Conservation (phyloP, 176 grass and related monocot genomes). For the Aegilops tauschii region DNA sequence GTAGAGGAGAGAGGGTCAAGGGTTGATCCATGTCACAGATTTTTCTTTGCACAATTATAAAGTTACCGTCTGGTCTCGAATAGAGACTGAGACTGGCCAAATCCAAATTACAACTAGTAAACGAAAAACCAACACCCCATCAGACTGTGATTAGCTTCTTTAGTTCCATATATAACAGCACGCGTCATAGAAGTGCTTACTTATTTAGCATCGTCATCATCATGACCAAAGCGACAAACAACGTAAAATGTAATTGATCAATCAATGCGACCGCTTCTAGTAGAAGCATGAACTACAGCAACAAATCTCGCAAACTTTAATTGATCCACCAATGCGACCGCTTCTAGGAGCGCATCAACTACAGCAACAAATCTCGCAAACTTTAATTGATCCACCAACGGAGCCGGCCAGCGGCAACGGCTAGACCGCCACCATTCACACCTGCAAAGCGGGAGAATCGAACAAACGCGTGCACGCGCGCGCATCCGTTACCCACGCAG, state of each 20-base stretch:
- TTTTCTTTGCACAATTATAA: not conserved
- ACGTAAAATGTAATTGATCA: slow-evolving; percentile 6
- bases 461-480: not conserved
- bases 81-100: not conserved
- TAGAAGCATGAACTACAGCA: not conserved
- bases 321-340: not conserved
- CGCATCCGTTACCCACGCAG: not conserved
- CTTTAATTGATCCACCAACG: not conserved
- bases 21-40: not conserved
- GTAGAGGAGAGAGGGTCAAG: not conserved
- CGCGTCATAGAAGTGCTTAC: not conserved
- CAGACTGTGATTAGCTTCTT: not conserved
- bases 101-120: slow-evolving; percentile 14
- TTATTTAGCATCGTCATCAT: not conserved
- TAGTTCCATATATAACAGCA: not conserved
- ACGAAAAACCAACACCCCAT: slow-evolving; percentile 9
- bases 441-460: not conserved
- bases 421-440: not conserved
- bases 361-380: not conserved
- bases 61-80: not conserved
- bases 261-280: not conserved
- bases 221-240: not conserved
- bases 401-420: not conserved
- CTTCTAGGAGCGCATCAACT: not conserved
- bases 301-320: not conserved